phyloP scores from a whole-genome alignment of 345 rosid genomes.

The Aquilaria malaccensis region DNA sequence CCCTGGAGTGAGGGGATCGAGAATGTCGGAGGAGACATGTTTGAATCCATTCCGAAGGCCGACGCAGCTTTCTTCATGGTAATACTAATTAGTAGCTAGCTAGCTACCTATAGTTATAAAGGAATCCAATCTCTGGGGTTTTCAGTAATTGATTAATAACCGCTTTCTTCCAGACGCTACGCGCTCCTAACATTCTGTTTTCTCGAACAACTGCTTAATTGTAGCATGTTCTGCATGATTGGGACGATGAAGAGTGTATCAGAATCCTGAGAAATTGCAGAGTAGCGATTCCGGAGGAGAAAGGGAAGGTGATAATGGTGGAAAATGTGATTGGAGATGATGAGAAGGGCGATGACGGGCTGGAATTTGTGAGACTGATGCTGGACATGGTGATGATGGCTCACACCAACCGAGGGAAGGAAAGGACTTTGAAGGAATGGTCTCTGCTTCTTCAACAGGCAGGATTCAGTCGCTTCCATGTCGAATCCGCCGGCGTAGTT shows the following conservation, averaged over 20 bases:
- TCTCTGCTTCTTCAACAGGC: conserved; percentile 40
- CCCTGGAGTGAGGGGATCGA: conserved; percentile 33
- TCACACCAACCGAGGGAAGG: conserved; percentile 53
- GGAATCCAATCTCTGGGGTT: neutral
- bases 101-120: neutral
- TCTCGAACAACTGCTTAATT: neutral
- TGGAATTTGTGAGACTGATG: conserved; percentile 37
- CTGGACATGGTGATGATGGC: conserved; percentile 80
- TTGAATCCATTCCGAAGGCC: conserved; percentile 42
- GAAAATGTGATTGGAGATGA: conserved; percentile 40
- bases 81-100: neutral
- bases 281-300: conserved; percentile 44
- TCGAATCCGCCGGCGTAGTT: conserved; percentile 31
- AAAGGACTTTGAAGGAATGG: conserved; percentile 65
- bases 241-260: conserved; percentile 69
- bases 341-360: conserved; percentile 23
- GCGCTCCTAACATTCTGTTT: no score
- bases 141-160: neutral
- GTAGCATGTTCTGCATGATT: conserved; percentile 64
- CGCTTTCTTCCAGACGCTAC: no score
- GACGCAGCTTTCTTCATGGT: conserved; percentile 62
- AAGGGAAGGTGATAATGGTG: conserved; percentile 55
- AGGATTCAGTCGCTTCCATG: conserved; percentile 40
- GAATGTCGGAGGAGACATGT: conserved; percentile 68
- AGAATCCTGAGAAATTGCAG: conserved; percentile 51